Conservation (phyloP, 1,284 basidiomycete genomes). For the Coniferiporia sulphurascens region DNA sequence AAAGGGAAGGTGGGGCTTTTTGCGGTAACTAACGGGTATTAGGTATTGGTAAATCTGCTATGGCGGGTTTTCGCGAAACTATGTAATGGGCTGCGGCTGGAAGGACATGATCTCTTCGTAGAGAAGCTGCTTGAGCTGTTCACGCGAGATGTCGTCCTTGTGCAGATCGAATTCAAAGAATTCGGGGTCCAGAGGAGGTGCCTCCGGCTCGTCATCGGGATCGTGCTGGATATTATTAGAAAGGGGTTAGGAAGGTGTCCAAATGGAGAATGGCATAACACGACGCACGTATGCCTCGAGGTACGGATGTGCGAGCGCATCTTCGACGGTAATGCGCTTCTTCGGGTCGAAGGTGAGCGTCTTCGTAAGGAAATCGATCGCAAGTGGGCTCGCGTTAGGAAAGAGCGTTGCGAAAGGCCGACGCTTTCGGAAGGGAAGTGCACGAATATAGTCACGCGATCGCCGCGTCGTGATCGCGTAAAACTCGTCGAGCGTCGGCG, state of each 20-base stretch:
- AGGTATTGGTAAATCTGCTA: not conserved
- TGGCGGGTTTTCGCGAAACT: conserved; percentile 4
- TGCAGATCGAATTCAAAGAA: conserved; percentile 95
- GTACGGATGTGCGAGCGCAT: conserved; percentile 89
- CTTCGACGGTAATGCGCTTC: conserved; percentile 88
- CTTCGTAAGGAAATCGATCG: conserved; percentile 89
- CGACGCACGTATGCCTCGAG: conserved; percentile 81
- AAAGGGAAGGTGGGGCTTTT: not conserved
- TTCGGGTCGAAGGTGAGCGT: conserved; percentile 92
- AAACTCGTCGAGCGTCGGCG: conserved; percentile 87
- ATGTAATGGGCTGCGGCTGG: conserved; percentile 57
- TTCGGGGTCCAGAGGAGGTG: conserved; percentile 82
- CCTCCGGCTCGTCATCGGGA: conserved; percentile 89
- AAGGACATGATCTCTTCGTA: conserved; percentile 80
- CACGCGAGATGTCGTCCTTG: conserved; percentile 90
- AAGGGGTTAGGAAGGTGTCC: not conserved
- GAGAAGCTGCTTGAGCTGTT: conserved; percentile 64
- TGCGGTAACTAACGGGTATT: not conserved
- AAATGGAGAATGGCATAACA: conserved; percentile 1
- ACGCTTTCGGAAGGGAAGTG: conserved; percentile 83
- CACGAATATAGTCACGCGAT: conserved; percentile 87
- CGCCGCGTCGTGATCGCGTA: conserved; percentile 83
- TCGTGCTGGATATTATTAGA: conserved; percentile 54
- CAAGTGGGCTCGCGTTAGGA: conserved; percentile 81
- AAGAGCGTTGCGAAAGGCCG: conserved; percentile 75